Conservation (phyloP, 2,329 filamentous ascomycete genomes). For the Ceratocystis eucalypticola region DNA sequence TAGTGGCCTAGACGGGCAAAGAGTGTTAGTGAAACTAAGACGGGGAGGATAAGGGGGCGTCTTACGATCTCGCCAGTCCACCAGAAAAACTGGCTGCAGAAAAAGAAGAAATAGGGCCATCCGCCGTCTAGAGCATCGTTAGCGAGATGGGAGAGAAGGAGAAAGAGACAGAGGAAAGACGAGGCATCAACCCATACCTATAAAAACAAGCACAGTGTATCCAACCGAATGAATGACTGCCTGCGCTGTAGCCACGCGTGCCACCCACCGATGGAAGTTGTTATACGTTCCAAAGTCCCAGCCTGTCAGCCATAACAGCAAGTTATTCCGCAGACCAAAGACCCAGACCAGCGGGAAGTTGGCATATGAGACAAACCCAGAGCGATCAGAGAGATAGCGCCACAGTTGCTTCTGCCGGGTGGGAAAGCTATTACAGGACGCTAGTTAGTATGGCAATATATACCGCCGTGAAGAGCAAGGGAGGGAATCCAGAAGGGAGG, state of each 20-base stretch:
- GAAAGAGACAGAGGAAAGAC: background rate
- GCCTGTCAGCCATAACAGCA: conserved; percentile 51
- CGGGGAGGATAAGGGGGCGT: conserved; percentile 17
- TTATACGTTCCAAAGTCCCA: conserved; percentile 57
- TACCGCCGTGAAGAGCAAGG: background rate
- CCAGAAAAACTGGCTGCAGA: conserved; percentile 35
- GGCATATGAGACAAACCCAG: conserved; percentile 48
- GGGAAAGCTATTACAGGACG: conserved; percentile 26
- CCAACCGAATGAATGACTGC: conserved; percentile 49
- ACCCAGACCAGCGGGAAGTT: conserved; percentile 53
- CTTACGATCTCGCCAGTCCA: conserved; percentile 36
- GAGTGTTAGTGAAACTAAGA: background rate
- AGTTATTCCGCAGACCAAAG: conserved; percentile 53
- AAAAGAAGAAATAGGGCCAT: conserved; percentile 27
- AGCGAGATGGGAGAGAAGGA: background rate
- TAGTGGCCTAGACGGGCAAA: conserved; percentile 26
- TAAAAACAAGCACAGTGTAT: conserved; percentile 37
- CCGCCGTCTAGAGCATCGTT: conserved; percentile 27
- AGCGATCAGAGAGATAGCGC: conserved; percentile 49
- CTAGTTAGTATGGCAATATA: background rate
- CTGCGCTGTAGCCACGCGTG: conserved; percentile 46
- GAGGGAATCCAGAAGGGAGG: background rate
- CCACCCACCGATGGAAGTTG: conserved; percentile 53
- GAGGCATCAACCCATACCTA: conserved; percentile 23
- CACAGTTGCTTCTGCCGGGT: conserved; percentile 27